Evolutionary conservation across 208 protist species (phyloP).

Genomic region (Leishmania turanica): DNA sequence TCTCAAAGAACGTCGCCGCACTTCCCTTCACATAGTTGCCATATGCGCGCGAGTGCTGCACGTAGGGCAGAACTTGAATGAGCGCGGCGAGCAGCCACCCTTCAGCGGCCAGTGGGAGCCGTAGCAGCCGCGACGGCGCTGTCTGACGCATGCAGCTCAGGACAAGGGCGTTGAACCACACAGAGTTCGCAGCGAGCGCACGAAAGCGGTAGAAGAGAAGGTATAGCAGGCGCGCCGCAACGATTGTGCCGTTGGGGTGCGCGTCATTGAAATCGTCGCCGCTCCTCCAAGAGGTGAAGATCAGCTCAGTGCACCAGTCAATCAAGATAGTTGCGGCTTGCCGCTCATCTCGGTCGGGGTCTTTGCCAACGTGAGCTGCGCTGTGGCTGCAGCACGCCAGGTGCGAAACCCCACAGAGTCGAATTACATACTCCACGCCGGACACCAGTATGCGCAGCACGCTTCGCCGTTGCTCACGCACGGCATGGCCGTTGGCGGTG

Average conservation of each 20-base stretch:
- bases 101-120: neutral
- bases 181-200: conserved; percentile 1
- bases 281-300: conserved; percentile 1
- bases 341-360: neutral
- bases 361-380: neutral
- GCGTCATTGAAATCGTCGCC: neutral
- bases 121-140: neutral
- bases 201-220: conserved; percentile 7
- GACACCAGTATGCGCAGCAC: conserved; percentile 11
- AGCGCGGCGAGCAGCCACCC: conserved; percentile 13
- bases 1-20: neutral
- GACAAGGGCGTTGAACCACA: neutral
- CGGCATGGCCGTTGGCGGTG: conserved; percentile 1
- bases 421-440: conserved; percentile 19
- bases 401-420: conserved; percentile 6
- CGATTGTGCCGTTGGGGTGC: neutral
- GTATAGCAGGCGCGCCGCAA: conserved; percentile 15
- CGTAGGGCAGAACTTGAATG: neutral
- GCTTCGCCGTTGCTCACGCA: conserved; percentile 3
- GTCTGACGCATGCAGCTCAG: conserved; percentile 4
- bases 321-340: conserved; percentile 31
- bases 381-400: neutral
- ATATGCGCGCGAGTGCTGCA: neutral
- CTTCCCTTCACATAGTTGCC: neutral
- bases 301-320: conserved; percentile 27